A percentile compares a stretch with the other conserved stretches of the same genome.
Evolutionary conservation across 2,329 filamentous ascomycete species (phyloP).

Genomic region (Colletotrichum noveboracense): DNA sequence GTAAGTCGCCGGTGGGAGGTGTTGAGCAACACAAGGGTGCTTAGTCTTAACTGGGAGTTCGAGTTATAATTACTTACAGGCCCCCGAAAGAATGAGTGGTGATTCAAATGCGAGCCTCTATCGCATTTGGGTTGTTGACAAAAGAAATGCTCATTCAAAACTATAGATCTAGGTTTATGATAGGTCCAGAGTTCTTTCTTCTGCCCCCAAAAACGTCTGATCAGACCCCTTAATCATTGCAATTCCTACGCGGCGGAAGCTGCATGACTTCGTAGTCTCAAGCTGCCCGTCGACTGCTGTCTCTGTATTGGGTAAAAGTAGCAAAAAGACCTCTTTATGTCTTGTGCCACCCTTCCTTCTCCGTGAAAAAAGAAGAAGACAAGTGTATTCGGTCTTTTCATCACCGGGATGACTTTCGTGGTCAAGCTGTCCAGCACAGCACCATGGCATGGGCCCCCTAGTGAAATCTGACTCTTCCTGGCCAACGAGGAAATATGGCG

Average conservation of each 20-base stretch:
- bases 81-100: background rate
- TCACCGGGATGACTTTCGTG: background rate
- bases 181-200: background rate
- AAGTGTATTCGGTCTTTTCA: background rate
- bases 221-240: background rate
- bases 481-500: background rate
- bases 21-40: background rate
- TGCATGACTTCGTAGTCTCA: background rate
- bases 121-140: no score
- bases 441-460: background rate
- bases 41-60: background rate
- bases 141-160: no score
- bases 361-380: background rate
- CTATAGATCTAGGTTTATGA: background rate
- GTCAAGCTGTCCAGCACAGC: background rate
- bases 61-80: background rate
- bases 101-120: background rate
- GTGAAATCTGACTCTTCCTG: background rate
- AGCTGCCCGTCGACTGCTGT: rapidly evolving
- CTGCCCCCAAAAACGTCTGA: background rate
- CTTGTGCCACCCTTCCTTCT: background rate
- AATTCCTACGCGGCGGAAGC: background rate
- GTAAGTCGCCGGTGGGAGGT: background rate
- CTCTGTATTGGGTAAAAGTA: background rate
- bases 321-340: background rate